Base-by-base conservation (phyloP, 2,329 filamentous ascomycete species). In the Fusarium tuaranense region DNA sequence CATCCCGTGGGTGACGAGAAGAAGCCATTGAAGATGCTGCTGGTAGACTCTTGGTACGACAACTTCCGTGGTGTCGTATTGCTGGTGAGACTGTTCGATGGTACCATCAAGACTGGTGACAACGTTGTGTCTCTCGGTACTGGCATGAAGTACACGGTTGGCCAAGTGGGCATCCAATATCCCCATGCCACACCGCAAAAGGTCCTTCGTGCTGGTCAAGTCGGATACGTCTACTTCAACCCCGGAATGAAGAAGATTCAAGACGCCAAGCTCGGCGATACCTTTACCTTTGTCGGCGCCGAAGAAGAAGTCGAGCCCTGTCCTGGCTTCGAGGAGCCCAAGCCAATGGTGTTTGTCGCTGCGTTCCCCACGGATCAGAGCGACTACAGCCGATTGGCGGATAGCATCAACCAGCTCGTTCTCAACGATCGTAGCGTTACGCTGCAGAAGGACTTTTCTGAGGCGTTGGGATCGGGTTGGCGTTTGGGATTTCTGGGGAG, bases 41-140 rank as follows among this genome's bases (percentile, higher is more conserved):
- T 99, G 16, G 95, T 99, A 32, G 97, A 99, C 83, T 98, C 95
- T 25, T 99, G 97, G 97, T 99, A 99, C 82, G 95, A 98, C 80
- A 95, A 93, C 70, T 99, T 98, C 83, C 93, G 95, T 75, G 97
- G 97, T 14, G 97, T 99, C 39, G 93, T 98, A 63, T 88, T 98
- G 62, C 88, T 99, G 8, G 95, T 99, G 14, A 89, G 97, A 13
- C 87, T 99, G 20, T 99, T 99, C 78, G 95, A 98, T 74, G 97
- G 97, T 13, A 90, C 91, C 62, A 88, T 99, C 72, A 91, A 89
- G 68, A 91, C 95, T 0, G 97, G 97, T 6, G 95, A 98, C 80
- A 91, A 93, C 44, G 86, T 99, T n/a, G 86, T 94, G 6, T 98
- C 95, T 1, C 93, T 98, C 78, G 96, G 93, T 1, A 99, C 97